Evolutionary conservation across 2,329 filamentous ascomycete genomes (phyloP).

Genomic region (Phialophora chinensis): DNA sequence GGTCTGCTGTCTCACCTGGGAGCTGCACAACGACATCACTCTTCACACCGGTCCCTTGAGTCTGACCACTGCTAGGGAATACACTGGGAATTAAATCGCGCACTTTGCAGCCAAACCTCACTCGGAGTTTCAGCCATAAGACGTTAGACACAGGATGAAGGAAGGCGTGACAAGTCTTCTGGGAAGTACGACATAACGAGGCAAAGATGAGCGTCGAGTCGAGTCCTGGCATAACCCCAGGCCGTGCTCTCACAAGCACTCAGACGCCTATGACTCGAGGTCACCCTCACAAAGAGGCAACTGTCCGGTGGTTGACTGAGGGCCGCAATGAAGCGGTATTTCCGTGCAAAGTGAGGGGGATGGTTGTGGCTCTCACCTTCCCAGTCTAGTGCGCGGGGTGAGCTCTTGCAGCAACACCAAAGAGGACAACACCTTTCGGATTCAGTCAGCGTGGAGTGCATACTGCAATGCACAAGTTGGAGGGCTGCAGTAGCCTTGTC

Average conservation of each 20-base stretch:
- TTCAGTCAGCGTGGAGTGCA: background rate
- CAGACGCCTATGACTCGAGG: background rate
- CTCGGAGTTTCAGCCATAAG: conserved; percentile 3
- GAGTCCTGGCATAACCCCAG: background rate
- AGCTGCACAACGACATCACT: conserved; percentile 20
- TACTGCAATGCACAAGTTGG: conserved; percentile 1
- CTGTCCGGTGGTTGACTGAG: background rate
- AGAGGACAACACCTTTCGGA: conserved; percentile 3
- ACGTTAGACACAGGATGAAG: background rate
- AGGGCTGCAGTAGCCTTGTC: conserved; percentile 15
- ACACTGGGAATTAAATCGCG: conserved; percentile 24
- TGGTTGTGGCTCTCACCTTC: background rate
- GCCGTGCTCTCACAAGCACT: background rate
- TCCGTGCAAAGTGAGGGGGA: background rate
- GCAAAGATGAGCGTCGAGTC: background rate
- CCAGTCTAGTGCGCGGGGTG: background rate
- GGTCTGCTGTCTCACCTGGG: background rate
- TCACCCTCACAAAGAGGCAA: background rate
- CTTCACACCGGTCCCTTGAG: background rate
- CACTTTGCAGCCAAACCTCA: conserved; percentile 10
- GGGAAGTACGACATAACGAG: background rate
- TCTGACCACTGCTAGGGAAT: conserved; percentile 3
- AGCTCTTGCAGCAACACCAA: background rate
- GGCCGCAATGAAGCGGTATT: background rate
- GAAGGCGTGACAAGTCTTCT: background rate